Evolutionary conservation across 129 eudicot genomes (phyloP).

Genomic region (Flaveria bidentis): DNA sequence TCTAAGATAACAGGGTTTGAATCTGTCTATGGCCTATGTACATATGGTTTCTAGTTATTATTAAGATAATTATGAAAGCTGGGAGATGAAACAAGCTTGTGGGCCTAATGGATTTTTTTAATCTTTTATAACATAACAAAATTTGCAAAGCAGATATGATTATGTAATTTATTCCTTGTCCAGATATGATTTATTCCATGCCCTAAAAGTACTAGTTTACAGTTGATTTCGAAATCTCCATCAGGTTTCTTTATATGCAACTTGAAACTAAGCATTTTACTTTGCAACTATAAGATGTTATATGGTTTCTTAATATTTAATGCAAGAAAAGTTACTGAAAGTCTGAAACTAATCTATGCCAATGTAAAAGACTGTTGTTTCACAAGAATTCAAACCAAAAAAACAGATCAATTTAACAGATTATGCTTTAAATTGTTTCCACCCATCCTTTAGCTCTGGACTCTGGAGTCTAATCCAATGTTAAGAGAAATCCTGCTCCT

Average conservation of each 20-base stretch:
- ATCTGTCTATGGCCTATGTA: not conserved
- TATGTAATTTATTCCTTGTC: not conserved
- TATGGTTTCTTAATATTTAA: not conserved
- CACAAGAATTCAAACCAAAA: not conserved
- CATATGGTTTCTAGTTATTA: not conserved
- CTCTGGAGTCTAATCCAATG: not conserved
- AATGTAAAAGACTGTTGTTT: not conserved
- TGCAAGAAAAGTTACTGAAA: not conserved
- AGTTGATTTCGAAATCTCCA: not conserved
- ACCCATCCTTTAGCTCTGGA: not conserved
- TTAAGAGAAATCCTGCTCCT: not conserved
- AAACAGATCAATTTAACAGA: not conserved
- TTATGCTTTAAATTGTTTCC: not conserved
- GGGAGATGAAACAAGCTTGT: not conserved
- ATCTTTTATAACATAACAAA: not conserved
- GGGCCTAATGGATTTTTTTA: not conserved
- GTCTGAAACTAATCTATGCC: not conserved
- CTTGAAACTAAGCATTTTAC: not conserved
- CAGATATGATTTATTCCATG: not conserved
- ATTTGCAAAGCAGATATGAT: slow-evolving; percentile 4
- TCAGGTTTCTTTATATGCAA: not conserved
- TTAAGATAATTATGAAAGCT: not conserved
- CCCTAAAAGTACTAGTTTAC: not conserved
- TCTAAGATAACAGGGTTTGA: not conserved
- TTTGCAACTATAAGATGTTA: not conserved